Conservation (phyloP, 306 rosid species). For the Lablab purpureus region DNA sequence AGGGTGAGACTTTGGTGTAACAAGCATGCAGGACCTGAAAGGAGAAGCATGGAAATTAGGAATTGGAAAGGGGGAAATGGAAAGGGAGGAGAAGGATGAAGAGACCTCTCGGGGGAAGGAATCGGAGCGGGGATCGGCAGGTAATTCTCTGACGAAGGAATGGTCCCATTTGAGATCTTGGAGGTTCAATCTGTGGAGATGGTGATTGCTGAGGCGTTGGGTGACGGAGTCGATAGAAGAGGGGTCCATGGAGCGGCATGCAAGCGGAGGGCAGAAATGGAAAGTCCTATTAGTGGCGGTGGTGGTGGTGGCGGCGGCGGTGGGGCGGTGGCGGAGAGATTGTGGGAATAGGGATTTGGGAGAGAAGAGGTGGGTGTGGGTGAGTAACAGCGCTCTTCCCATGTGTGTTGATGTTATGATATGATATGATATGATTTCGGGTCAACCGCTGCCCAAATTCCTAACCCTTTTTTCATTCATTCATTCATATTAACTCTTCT, state of each 20-base stretch:
- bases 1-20: conserved; percentile 76
- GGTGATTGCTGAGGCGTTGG: background rate
- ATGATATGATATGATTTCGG: background rate
- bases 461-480: background rate
- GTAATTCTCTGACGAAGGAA: conserved; percentile 74
- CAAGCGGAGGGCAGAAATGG: conserved; percentile 48
- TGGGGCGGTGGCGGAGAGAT: conserved; percentile 44
- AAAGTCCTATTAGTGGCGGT: conserved; percentile 11
- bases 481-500: background rate
- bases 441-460: background rate
- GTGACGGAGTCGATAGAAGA: conserved; percentile 76
- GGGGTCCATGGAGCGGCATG: conserved; percentile 65
- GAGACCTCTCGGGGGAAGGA: conserved; percentile 80
- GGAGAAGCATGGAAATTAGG: background rate
- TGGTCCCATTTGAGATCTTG: conserved; percentile 94
- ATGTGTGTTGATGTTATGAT: background rate
- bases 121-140: conserved; percentile 84
- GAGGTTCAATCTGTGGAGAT: conserved; percentile 32
- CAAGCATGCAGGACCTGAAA: conserved; percentile 93
- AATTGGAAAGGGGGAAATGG: background rate
- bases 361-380: conserved; percentile 50
- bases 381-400: background rate
- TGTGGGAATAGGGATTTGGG: conserved; percentile 24
- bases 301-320: background rate
- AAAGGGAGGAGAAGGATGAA: background rate